Evolutionary conservation across 2,329 filamentous ascomycete genomes (phyloP).

Genomic region (Thelonectria rubi): DNA sequence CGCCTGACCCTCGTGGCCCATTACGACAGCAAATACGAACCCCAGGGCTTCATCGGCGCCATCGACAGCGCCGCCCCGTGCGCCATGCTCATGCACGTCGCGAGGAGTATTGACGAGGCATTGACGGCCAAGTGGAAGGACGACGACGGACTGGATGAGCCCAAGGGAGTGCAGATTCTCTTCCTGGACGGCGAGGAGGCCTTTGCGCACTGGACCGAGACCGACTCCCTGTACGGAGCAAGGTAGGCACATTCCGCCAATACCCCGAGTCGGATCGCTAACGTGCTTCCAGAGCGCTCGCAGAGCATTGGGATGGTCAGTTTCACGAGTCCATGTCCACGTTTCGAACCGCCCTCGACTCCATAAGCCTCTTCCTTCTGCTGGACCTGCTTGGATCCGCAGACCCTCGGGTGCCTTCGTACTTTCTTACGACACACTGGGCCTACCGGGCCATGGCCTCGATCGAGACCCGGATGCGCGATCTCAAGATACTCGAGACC

Average conservation of each 20-base stretch:
- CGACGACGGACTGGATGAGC: constrained; percentile 70
- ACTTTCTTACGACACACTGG: constrained; percentile 93
- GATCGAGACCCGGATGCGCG: constrained; percentile 78
- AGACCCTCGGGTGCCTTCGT: constrained; percentile 79
- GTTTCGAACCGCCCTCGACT: constrained; percentile 76
- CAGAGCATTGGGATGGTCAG: constrained; percentile 80
- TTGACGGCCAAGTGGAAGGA: constrained; percentile 82
- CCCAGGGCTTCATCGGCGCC: constrained; percentile 89
- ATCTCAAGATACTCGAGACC: constrained; percentile 72
- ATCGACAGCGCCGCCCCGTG: constrained; percentile 94
- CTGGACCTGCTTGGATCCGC: constrained; percentile 84
- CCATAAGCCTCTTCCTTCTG: constrained; percentile 90
- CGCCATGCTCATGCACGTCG: constrained; percentile 89
- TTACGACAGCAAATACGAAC: constrained; percentile 85
- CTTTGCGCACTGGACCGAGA: constrained; percentile 80
- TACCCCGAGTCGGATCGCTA: constrained; percentile 11
- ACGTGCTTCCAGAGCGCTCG: constrained; percentile 65
- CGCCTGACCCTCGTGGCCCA: constrained; percentile 90
- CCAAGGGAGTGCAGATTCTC: constrained; percentile 86
- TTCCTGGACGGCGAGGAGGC: constrained; percentile 96
- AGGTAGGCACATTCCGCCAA: constrained; percentile 60
- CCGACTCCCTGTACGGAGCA: constrained; percentile 89
- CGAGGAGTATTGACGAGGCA: constrained; percentile 80
- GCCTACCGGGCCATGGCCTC: constrained; percentile 81
- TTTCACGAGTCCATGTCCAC: constrained; percentile 76